phyloP scores from a whole-genome alignment of 768 basidiomycete species.

The Auriscalpium vulgare region DNA sequence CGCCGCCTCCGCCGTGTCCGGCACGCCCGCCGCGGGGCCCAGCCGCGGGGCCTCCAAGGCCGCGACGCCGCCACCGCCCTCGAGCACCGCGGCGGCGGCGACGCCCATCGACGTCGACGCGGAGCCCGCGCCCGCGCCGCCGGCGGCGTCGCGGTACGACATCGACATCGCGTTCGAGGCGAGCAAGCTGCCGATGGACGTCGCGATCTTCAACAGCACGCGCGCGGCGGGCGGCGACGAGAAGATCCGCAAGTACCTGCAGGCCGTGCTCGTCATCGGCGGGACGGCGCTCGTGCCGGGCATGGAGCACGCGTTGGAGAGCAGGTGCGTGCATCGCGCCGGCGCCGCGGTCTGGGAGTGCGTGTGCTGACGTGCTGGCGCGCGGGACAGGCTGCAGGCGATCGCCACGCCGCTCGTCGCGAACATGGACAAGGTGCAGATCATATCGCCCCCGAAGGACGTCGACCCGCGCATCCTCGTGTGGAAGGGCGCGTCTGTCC shows the following conservation, averaged over 20 bases:
- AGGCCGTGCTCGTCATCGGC: constrained; percentile 82
- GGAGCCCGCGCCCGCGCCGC: constrained; percentile 11
- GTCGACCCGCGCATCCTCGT: constrained; percentile 82
- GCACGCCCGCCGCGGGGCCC: constrained; percentile 9
- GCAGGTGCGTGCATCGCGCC: constrained; percentile 47
- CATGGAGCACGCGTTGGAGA: constrained; percentile 79
- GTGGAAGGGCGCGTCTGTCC: constrained; percentile 93
- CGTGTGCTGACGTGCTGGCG: constrained; percentile 6
- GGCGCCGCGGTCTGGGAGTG: background rate
- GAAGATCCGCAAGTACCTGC: constrained; percentile 81
- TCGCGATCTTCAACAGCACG: constrained; percentile 88
- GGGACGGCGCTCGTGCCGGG: constrained; percentile 77
- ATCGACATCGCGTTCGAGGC: constrained; percentile 83
- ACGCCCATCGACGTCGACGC: constrained; percentile 2
- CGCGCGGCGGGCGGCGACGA: constrained; percentile 85
- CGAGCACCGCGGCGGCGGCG: constrained; percentile 6
- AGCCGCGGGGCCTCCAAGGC: constrained; percentile 6
- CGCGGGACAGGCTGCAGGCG: constrained; percentile 52
- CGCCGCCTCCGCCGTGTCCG: constrained; percentile 12
- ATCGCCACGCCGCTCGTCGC: constrained; percentile 77
- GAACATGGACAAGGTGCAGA: constrained; percentile 82
- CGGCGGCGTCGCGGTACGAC: constrained; percentile 35
- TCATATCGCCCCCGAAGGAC: constrained; percentile 91
- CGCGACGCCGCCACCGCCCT: constrained; percentile 15
- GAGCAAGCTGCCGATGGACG: constrained; percentile 84